Conservation (phyloP, 345 rosid species). For the Brassica incana region DNA sequence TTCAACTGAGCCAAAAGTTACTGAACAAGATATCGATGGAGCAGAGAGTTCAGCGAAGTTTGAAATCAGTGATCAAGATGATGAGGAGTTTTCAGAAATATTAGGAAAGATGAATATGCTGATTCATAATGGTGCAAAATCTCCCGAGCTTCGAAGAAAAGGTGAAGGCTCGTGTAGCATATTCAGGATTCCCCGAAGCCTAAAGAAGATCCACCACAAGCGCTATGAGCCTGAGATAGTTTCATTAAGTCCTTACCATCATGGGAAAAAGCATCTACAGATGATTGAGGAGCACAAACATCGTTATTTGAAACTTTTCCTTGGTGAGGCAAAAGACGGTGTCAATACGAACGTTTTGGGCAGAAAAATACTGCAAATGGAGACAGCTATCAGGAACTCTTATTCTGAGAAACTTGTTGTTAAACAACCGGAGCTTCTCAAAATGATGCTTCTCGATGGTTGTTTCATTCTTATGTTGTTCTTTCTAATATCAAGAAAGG, state of each 20-base stretch:
- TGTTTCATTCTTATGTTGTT: constrained; percentile 57
- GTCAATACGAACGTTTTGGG: neutral
- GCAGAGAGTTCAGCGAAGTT: neutral
- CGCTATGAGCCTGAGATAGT: constrained; percentile 42
- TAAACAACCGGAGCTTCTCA: constrained; percentile 21
- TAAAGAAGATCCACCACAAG: neutral
- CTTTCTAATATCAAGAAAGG: neutral
- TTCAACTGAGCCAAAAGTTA: no score
- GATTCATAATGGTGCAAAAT: neutral
- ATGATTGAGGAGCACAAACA: constrained; percentile 52
- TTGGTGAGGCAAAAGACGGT: constrained; percentile 3
- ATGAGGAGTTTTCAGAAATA: neutral
- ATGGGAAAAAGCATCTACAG: constrained; percentile 40
- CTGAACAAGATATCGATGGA: neutral
- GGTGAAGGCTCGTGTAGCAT: neutral
- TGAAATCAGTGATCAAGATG: neutral
- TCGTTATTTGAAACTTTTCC: constrained; percentile 26
- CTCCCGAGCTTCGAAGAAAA: neutral
- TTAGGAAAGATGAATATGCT: neutral
- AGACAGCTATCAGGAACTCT: constrained; percentile 5
- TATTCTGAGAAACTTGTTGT: constrained; percentile 22
- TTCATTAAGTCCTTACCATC: constrained; percentile 52
- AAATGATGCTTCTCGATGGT: constrained; percentile 56
- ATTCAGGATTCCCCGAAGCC: neutral
- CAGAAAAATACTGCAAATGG: neutral